Base-by-base conservation (phyloP, 768 basidiomycete species). In the Wakefieldia striispora region DNA sequence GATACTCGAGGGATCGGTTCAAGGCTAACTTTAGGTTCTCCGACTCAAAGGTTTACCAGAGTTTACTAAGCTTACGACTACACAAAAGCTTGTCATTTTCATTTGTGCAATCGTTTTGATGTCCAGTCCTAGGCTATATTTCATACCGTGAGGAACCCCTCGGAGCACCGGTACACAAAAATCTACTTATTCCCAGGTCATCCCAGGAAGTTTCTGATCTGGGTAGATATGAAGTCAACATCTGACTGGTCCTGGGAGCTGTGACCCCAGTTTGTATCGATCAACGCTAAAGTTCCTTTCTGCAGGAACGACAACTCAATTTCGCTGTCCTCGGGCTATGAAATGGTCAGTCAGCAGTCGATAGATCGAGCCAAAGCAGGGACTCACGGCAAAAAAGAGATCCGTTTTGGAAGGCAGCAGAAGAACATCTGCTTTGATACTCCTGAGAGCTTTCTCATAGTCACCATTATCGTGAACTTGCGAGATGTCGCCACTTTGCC, bases 341-440 rank as follows among this genome's bases (percentile, higher is more conserved):
- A 44, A 35, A 21, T 11, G 6, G 4, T 31, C 37, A 23, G 26
- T 51, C 31, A 44, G 40, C n/a, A 20, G 7, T 26, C 14, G 21
- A 19, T 17, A 21, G 11, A 21, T 6, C 3, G 23, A 23, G 14
- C 43, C 24, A 6, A 33, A 31, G 11, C 6, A 38, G 31, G 34
- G 7, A 43, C 54, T 38, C 40, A 81, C 78, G 24, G 80, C 72
- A 59, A 82, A 82, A 56, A 78, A 81, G 26, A 81, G 59, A 54
- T 83, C 81, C 6, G 79, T 80, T 66, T 75, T 80, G 51, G 73
- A 73, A 4, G 80, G 79, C 73, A 82, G 77, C 33, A 83, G 74
- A 48, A 82, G 62, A 0, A 77, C 79, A 41, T 72, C 74, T 7
- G 79, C 78, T 50, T 74, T 74, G 60, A 82, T 76, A 31, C 58